Conservation (phyloP, 495 filamentous ascomycete species). For the Trichoderma orchidacearum region DNA sequence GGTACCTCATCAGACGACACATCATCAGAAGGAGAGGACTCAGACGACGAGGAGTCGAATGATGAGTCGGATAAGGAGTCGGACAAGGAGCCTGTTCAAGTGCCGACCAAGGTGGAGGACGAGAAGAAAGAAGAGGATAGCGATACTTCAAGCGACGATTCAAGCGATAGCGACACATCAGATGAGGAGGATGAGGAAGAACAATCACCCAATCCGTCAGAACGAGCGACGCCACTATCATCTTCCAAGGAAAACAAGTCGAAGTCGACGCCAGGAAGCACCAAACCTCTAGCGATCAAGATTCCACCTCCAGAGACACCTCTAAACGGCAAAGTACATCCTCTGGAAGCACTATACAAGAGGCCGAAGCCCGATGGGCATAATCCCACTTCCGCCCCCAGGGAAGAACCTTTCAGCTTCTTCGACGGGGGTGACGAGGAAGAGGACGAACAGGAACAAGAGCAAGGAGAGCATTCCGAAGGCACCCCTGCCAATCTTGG, state of each 20-base stretch:
- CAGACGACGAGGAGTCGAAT: conserved; percentile 6
- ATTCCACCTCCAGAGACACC: conserved; percentile 22
- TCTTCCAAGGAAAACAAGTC: conserved; percentile 4
- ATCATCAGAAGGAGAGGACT: conserved; percentile 7
- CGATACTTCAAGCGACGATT: conserved; percentile 5
- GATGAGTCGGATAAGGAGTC: conserved; percentile 9
- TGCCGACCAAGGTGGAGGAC: neutral
- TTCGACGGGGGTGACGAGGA: conserved; percentile 26
- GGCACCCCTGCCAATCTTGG: conserved; percentile 15
- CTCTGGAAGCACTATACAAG: conserved; percentile 84
- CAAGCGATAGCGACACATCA: neutral
- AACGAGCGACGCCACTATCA: conserved; percentile 1
- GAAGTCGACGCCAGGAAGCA: neutral
- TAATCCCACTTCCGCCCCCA: conserved; percentile 8
- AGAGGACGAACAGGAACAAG: conserved; percentile 40
- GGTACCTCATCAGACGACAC: conserved; percentile 8
- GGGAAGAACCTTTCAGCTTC: conserved; percentile 30
- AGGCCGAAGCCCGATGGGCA: conserved; percentile 31
- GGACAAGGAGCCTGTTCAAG: conserved; percentile 7
- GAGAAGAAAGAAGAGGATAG: neutral
- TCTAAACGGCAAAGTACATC: conserved; percentile 52
- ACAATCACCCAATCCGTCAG: neutral
- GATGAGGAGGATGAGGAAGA: neutral
- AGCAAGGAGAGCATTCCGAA: conserved; percentile 16
- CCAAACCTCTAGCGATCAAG: conserved; percentile 28